A percentile compares a stretch with the other conserved stretches of the same genome.
Conservation (phyloP, 225 moss, liverwort and hornwort genomes). For the Physcomitrellopsis africana region DNA sequence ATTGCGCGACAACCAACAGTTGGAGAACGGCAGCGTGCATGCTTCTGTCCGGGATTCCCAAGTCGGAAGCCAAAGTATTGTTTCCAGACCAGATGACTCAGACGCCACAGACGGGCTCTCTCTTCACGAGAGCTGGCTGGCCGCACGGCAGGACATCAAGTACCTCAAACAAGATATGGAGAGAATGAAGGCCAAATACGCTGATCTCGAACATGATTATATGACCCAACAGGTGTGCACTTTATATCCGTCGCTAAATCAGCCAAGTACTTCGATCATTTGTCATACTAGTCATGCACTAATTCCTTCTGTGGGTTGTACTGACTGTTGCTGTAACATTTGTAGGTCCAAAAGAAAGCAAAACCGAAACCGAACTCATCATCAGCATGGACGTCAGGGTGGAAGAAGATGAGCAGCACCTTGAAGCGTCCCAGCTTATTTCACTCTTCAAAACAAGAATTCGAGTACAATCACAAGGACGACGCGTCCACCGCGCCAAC, state of each 20-base stretch:
- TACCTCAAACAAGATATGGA: slow-evolving; percentile 78
- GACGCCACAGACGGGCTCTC: slow-evolving; percentile 48
- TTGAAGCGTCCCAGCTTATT: slow-evolving; percentile 53
- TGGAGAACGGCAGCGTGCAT: slow-evolving; percentile 31
- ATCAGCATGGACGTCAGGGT: slow-evolving; percentile 63
- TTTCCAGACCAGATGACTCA: slow-evolving; percentile 47
- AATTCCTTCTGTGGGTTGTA: too few species aligned
- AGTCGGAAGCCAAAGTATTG: slow-evolving; percentile 43
- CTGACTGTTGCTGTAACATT: not conserved
- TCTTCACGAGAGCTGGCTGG: slow-evolving; percentile 63
- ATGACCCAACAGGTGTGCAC: slow-evolving; percentile 56
- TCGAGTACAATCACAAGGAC: slow-evolving; percentile 40
- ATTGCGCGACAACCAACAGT: slow-evolving; percentile 35
- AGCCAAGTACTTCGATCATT: too few species aligned
- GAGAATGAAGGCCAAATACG: slow-evolving; percentile 86
- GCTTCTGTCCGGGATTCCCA: slow-evolving; percentile 43
- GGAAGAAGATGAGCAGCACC: slow-evolving; percentile 68
- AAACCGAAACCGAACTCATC: slow-evolving; percentile 62
- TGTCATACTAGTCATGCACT: too few species aligned
- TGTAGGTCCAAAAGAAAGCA: slow-evolving; percentile 65
- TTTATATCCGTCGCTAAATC: not conserved
- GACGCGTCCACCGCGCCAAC: slow-evolving; percentile 43
- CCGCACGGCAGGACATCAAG: slow-evolving; percentile 67
- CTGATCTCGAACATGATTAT: slow-evolving; percentile 76
- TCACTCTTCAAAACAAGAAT: slow-evolving; percentile 46